Evolutionary conservation across 768 basidiomycete species (phyloP), one percentile per base, ranked within the genome.

Genomic region (Rhodosporidiobolus sp.): DNA sequence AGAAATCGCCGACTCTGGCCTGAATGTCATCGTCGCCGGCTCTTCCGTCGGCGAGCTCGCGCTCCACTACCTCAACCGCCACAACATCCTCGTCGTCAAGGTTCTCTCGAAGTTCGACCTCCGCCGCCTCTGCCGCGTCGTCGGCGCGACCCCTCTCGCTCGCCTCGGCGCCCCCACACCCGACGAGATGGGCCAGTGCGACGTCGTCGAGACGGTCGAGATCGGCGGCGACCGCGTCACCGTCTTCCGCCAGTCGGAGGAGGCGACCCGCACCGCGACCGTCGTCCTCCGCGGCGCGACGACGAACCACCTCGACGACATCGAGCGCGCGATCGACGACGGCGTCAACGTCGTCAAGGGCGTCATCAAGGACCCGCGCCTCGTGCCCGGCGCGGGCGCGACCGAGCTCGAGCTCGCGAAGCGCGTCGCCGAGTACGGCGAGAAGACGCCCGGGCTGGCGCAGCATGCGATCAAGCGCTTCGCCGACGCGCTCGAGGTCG

Each of bases 161-260:
- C 90, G 96, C 57, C 86, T 99, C 72, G 96, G 96, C 69, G 92
- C 93, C 0, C 96, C 96, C 9, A 97, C 92, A 20, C 87, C 93
- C 0, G 96, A 99, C 81, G 96, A 99, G 83, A 92, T 92, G 30
- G 96, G 96, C 55, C 88, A 85, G 78, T 88, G 95, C 74, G 96
- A 97, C 79, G 85, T 98, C 30, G 91, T 98, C 79, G 96, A 99
- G 85, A 92, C 90, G 35, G 87, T 89, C 69, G 96, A 99, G 81
- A 89, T 99, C 77, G 96, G 96, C 55, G 95, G 96, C 10, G 96
- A 99, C 83, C 89, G 95, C 67, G 96, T 98, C 61, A 98, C 94
- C 1, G 96, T 99, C 1, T 86, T 99, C 69, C 86, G 96, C 24
- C 96, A 99, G 80, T 90, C 88, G 38, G 89, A 92, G 22, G 84